Base-by-base conservation (phyloP, 352 stramenopile species). In the Phytophthora syringae region DNA sequence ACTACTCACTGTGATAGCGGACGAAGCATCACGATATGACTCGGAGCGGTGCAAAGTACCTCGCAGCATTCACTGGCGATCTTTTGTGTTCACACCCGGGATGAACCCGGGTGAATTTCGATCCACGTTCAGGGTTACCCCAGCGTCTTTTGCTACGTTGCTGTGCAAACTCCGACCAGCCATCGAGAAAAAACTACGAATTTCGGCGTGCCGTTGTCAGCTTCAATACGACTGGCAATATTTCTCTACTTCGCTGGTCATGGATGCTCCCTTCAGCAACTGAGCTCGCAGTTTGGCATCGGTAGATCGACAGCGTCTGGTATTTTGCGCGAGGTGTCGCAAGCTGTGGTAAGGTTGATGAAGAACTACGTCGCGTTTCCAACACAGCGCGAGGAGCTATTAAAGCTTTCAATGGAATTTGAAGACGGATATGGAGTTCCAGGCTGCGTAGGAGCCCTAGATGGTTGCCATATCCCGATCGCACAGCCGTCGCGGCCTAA, bases 341-440 rank as follows among this genome's bases (percentile, higher is more conserved):
- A n/a, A n/a, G n/a, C n/a, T n/a, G 47, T 36, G 34, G 34, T 47
- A 36, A 24, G 3, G 2, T 22, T 2, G 20, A 45, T 56, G 11
- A 9, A 21, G 1, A 10, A 22, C 6, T 7, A 5, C 3, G 34
- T 56, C 7, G 36, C 2, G 3, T 47, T 56, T 36, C 39, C 16
- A 7, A 7, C 13, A 24, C 3, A 3, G 24, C 39, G 39, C 3
- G 15, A 24, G 7, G 18, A 25, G 18, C 40, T 58, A 1, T 15
- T 58, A 7, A 58, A 39, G 37, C 16, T 58, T 7, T 5, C 34
- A 3, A 58, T 48, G 34, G 12, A 18, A 27, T 58, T 49, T 49
- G 36, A 58, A 13, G 36, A 58, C 24, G 20, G 51, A 4, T 49
- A 58, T 39, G 36, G 36, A 18, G 22, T 58, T 24, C 34, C 51